Evolutionary conservation across 2,329 filamentous ascomycete species (phyloP).

Genomic region (Epichloe glyceriae): DNA sequence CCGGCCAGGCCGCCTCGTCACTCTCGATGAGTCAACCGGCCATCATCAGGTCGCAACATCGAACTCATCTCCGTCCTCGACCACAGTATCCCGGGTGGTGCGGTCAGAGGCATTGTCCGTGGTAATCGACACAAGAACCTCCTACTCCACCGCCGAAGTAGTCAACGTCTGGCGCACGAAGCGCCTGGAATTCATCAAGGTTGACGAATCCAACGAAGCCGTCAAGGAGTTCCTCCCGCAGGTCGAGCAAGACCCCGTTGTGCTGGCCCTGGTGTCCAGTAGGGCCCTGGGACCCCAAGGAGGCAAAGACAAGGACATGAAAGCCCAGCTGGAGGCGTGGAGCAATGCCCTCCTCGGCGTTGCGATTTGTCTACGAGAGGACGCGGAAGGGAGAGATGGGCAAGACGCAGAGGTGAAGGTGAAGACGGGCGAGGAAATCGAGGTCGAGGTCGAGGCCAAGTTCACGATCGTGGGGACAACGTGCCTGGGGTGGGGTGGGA

Average conservation of each 20-base stretch:
- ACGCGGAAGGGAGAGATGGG: neutral
- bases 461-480: conserved; percentile 11
- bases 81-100: neutral
- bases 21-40: no score
- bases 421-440: neutral
- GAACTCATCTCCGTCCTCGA: no score
- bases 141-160: conserved; percentile 1
- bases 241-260: conserved; percentile 7
- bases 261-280: conserved; percentile 7
- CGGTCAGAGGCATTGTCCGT: neutral
- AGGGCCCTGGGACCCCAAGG: conserved; percentile 5
- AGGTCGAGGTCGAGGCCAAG: neutral
- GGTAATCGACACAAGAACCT: neutral
- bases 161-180: conserved; percentile 8
- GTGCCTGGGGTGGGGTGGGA: conserved; percentile 10
- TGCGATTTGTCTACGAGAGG: conserved; percentile 9
- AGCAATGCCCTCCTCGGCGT: conserved; percentile 11
- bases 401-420: neutral
- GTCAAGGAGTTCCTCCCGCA: conserved; percentile 7
- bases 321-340: conserved; percentile 5
- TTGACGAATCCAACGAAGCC: conserved; percentile 8
- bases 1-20: no score
- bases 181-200: conserved; percentile 10
- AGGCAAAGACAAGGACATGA: conserved; percentile 9
- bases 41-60: no score